These are phyloP conservation scores for Thalassiosira hispida DNA, from an alignment of 352 stramenopile genomes.

Conservation along the genomic window DNA sequence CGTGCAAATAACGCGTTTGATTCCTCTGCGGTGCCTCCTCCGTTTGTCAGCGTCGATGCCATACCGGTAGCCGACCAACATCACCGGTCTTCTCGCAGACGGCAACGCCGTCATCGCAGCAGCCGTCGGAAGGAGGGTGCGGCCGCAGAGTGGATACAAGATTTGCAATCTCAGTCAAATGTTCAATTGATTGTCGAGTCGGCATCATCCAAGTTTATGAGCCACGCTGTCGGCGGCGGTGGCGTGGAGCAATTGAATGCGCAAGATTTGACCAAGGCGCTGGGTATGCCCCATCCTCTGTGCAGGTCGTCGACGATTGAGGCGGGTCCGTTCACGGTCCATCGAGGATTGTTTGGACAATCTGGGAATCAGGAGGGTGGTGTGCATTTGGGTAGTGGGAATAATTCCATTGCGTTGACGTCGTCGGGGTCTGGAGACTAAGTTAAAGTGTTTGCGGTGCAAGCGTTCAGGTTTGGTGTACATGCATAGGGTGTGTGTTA, in stretches of 20 bases:
- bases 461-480: too few species aligned
- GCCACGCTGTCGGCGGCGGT: neutral
- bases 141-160: conserved; percentile 48
- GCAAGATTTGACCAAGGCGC: conserved; percentile 32
- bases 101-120: neutral
- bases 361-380: neutral
- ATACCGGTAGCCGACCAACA: neutral
- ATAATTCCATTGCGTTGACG: conserved; percentile 23
- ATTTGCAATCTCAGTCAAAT: conserved; percentile 24
- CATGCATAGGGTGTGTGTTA: too few species aligned
- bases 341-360: neutral
- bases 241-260: neutral
- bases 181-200: conserved; percentile 44
- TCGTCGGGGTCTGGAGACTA: conserved; percentile 21
- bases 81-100: neutral
- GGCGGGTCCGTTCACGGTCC: conserved; percentile 21
- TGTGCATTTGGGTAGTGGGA: neutral
- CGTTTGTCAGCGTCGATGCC: conserved; percentile 19
- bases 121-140: conserved; percentile 16
- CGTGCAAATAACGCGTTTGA: conserved; percentile 3
- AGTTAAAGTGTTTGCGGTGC: neutral
- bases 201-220: conserved; percentile 61
- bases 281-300: conserved; percentile 60
- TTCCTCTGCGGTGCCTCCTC: neutral
- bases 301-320: conserved; percentile 57